A percentile compares a stretch with the other conserved stretches of the same genome.
Conservation (phyloP, 305 asterid species). For the Rubia balearica region DNA sequence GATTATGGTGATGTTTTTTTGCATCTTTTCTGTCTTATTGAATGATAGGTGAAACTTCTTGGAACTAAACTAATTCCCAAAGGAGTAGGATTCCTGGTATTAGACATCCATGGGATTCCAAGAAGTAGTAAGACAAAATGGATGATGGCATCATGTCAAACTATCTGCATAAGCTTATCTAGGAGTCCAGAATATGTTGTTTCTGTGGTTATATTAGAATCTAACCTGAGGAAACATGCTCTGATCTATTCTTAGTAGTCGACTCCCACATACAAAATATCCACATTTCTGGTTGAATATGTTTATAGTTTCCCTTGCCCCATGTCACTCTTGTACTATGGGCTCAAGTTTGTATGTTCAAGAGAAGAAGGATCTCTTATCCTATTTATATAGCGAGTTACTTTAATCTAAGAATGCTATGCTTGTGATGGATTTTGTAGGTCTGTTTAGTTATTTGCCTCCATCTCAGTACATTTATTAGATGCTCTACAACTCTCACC, state of each 20-base stretch:
- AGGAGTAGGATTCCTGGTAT: not conserved
- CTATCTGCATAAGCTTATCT: not conserved
- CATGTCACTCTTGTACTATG: not conserved
- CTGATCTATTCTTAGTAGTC: too few relatives aligned
- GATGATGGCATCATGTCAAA: not conserved
- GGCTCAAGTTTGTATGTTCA: not conserved
- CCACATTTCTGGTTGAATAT: not conserved
- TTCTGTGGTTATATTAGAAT: not conserved
- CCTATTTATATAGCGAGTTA: not conserved
- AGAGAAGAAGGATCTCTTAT: not conserved
- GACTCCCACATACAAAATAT: not conserved
- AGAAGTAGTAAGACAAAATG: not conserved
- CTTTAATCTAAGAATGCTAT: not conserved
- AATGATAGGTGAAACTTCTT: not conserved
- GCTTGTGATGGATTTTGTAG: not conserved
- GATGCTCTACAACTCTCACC: not conserved
- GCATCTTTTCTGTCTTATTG: not conserved
- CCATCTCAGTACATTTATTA: not conserved
- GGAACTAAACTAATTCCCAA: not conserved
- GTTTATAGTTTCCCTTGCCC: not conserved
- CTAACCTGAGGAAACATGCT: too few relatives aligned
- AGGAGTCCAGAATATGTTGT: too few relatives aligned
- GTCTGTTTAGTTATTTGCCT: not conserved
- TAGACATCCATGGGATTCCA: not conserved
- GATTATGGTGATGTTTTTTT: not conserved